Evolutionary conservation across 331 rosid species (phyloP).

Genomic region (Telfairia occidentalis): DNA sequence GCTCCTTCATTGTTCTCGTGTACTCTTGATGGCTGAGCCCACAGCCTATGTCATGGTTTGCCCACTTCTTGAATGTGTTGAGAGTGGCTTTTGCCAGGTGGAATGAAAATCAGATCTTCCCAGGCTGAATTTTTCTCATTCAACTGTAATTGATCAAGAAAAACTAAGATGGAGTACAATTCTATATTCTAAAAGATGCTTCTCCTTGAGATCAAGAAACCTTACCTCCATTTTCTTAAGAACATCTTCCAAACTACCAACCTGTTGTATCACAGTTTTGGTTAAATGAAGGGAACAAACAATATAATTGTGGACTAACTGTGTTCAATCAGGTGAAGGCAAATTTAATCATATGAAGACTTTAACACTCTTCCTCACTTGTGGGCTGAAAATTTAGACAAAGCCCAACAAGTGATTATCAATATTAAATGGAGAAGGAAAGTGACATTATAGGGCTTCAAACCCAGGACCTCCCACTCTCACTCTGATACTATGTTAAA

Average conservation of each 20-base stretch:
- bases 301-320: background rate
- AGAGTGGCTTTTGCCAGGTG: slow-evolving; percentile 79
- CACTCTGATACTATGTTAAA: too few species aligned
- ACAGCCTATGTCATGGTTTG: slow-evolving; percentile 28
- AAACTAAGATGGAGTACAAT: background rate
- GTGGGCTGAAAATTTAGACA: too few species aligned
- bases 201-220: slow-evolving; percentile 6
- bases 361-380: too few species aligned
- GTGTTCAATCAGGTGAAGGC: too few species aligned
- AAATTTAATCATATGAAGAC: too few species aligned
- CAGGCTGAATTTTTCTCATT: slow-evolving; percentile 72
- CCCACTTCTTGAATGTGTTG: slow-evolving; percentile 71
- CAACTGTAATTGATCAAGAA: slow-evolving; percentile 33
- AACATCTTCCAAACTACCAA: slow-evolving; percentile 89
- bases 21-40: background rate
- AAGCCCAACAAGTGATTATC: too few species aligned
- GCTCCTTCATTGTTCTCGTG: background rate
- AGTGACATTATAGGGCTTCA: too few species aligned
- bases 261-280: slow-evolving; percentile 30
- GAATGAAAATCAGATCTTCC: slow-evolving; percentile 94
- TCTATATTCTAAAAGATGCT: background rate
- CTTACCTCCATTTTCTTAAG: slow-evolving; percentile 90
- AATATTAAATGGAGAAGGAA: too few species aligned
- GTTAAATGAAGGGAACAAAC: background rate
- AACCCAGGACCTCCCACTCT: too few species aligned